Conservation (phyloP, 176 grass and related monocot genomes). For the Guadua angustifolia region DNA sequence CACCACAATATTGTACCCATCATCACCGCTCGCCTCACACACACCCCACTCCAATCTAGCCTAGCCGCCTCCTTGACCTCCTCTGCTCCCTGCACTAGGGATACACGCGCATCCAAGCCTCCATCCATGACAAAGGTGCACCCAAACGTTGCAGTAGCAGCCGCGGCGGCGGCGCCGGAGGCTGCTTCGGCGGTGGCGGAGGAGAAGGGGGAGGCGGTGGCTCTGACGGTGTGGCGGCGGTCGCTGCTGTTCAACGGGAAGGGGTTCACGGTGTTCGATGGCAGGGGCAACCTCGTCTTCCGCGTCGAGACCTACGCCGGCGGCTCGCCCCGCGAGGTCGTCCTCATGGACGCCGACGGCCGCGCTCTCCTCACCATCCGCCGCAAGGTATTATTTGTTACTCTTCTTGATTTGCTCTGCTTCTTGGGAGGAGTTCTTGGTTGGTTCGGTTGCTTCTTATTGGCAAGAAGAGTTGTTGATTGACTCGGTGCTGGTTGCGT, state of each 20-base stretch:
- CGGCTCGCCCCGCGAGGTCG: constrained; percentile 56
- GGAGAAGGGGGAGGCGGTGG: constrained; percentile 38
- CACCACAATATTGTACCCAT: constrained; percentile 4
- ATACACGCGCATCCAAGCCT: neutral
- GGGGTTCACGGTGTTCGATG: constrained; percentile 60
- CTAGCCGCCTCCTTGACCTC: neutral
- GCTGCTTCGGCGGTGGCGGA: neutral
- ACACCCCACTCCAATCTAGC: neutral
- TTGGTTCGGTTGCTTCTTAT: neutral
- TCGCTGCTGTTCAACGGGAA: constrained; percentile 65
- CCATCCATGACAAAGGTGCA: constrained; percentile 57
- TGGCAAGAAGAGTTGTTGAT: neutral
- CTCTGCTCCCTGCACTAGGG: neutral
- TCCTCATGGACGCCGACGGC: constrained; percentile 71
- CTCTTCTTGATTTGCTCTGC: neutral
- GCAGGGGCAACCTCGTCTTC: constrained; percentile 52
- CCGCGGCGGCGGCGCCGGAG: neutral
- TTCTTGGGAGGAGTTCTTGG: constrained; percentile 1
- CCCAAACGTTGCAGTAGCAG: constrained; percentile 25
- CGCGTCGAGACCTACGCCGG: constrained; percentile 58
- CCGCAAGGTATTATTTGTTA: constrained; percentile 44
- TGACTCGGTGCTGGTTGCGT: neutral
- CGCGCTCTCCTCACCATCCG: constrained; percentile 63
- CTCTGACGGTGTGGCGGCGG: constrained; percentile 58
- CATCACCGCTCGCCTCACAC: constrained; percentile 14